These are phyloP conservation scores for Tolypocladium guangdongense DNA, from an alignment of 2,329 filamentous ascomycete genomes.

Conservation along the genomic window DNA sequence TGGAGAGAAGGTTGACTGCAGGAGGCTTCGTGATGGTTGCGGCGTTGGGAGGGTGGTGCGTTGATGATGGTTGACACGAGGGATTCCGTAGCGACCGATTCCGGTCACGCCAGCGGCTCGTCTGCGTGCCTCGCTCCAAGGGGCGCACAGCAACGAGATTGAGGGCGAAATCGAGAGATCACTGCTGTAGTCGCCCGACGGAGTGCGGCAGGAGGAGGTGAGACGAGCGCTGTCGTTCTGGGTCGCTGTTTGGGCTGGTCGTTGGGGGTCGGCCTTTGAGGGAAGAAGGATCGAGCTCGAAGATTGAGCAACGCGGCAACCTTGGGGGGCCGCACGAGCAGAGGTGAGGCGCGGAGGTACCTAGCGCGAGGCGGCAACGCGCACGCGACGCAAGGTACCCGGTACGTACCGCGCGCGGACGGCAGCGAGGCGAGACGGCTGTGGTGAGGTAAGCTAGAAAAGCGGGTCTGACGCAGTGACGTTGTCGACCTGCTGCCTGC, in stretches of 20 bases:
- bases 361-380: not conserved
- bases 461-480: conserved; percentile 7
- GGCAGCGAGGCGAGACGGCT: conserved; percentile 1
- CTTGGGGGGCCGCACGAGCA: conserved; percentile 7
- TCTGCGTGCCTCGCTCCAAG: conserved; percentile 1
- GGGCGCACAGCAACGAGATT: not conserved
- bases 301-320: conserved; percentile 13
- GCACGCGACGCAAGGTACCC: conserved; percentile 11
- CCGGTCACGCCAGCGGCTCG: conserved; percentile 1
- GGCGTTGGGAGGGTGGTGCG: not conserved
- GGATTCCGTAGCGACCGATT: conserved; percentile 1
- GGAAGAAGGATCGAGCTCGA: conserved; percentile 22
- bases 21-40: not conserved
- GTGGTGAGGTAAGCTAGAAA: conserved; percentile 1
- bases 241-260: conserved; percentile 3
- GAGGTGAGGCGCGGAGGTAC: conserved; percentile 10
- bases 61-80: conserved; percentile 1
- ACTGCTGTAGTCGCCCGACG: conserved; percentile 3
- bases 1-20: not conserved
- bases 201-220: conserved; percentile 1
- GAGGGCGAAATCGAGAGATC: not conserved
- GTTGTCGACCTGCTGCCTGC: conserved; percentile 11
- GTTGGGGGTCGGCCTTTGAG: conserved; percentile 9
- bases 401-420: not conserved
- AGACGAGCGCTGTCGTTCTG: not conserved